A percentile compares a stretch with the other conserved stretches of the same genome.
phyloP scores from a whole-genome alignment of 75 land plant genomes.

The Cupressus sempervirens region DNA sequence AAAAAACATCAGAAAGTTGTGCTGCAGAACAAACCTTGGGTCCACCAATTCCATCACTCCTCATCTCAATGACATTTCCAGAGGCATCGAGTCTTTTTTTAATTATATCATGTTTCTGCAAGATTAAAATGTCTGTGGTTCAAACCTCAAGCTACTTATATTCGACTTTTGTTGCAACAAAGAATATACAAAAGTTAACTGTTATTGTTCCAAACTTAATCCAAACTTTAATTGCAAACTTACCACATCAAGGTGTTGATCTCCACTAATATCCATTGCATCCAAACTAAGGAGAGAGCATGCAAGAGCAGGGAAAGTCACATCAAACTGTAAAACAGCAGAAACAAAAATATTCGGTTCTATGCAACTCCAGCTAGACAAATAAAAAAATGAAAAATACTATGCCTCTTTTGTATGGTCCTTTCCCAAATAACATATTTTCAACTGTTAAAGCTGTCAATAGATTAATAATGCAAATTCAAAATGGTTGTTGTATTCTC shows the following conservation, averaged over 20 bases:
- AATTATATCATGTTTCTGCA: slow-evolving; percentile 88
- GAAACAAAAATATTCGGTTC: neutral
- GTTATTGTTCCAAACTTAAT: neutral
- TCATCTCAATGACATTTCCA: slow-evolving; percentile 69
- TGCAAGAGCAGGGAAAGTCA: slow-evolving; percentile 88
- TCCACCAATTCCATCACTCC: slow-evolving; percentile 70
- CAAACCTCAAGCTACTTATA: neutral
- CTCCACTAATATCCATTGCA: slow-evolving; percentile 98
- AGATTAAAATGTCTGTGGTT: neutral
- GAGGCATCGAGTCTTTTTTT: slow-evolving; percentile 79
- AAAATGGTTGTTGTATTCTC: neutral
- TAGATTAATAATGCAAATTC: neutral
- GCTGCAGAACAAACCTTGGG: slow-evolving; percentile 56
- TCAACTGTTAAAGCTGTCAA: neutral
- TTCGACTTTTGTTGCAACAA: neutral
- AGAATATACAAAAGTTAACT: neutral
- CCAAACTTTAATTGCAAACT: slow-evolving; percentile 7
- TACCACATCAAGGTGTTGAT: slow-evolving; percentile 95
- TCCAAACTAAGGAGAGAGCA: slow-evolving; percentile 91
- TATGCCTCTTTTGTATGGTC: neutral
- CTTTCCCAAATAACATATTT: neutral
- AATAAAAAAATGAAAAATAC: too few species aligned
- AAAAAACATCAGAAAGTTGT: neutral
- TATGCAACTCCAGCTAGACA: too few species aligned
- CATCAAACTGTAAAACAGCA: slow-evolving; percentile 78